Conservation (phyloP, 2,329 filamentous ascomycete genomes). For the Penicillium sp. region DNA sequence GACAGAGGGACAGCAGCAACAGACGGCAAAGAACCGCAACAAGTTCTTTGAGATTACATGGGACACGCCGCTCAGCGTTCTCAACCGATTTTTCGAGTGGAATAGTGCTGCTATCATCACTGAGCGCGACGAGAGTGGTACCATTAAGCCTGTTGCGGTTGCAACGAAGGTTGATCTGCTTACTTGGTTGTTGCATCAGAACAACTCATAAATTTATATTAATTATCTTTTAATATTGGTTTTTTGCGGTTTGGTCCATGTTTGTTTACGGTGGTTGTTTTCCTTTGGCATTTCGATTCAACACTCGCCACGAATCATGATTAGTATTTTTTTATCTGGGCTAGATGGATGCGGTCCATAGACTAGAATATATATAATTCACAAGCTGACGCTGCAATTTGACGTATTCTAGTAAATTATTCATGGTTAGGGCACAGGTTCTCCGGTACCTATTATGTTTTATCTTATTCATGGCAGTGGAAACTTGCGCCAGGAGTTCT, state of each 20-base stretch:
- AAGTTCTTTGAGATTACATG: slow-evolving; percentile 92
- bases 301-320: neutral
- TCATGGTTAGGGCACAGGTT: neutral
- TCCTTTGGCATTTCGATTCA: neutral
- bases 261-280: neutral
- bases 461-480: neutral
- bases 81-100: slow-evolving; percentile 96
- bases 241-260: neutral
- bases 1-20: slow-evolving; percentile 18
- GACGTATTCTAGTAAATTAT: neutral
- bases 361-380: neutral
- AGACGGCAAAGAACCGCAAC: slow-evolving; percentile 31
- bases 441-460: neutral
- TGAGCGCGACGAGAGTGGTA: slow-evolving; percentile 60
- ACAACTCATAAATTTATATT: neutral
- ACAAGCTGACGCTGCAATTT: neutral
- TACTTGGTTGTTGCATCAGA: slow-evolving; percentile 70
- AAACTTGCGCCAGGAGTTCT: neutral
- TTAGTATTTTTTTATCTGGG: neutral
- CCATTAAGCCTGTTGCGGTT: slow-evolving; percentile 76
- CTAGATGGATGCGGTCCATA: neutral
- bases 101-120: slow-evolving; percentile 95
- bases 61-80: slow-evolving; percentile 75
- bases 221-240: neutral
- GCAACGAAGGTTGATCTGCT: slow-evolving; percentile 96